These are phyloP conservation scores for Chlorociboria aeruginascens DNA, from an alignment of 495 filamentous ascomycete genomes.

Conservation along the genomic window DNA sequence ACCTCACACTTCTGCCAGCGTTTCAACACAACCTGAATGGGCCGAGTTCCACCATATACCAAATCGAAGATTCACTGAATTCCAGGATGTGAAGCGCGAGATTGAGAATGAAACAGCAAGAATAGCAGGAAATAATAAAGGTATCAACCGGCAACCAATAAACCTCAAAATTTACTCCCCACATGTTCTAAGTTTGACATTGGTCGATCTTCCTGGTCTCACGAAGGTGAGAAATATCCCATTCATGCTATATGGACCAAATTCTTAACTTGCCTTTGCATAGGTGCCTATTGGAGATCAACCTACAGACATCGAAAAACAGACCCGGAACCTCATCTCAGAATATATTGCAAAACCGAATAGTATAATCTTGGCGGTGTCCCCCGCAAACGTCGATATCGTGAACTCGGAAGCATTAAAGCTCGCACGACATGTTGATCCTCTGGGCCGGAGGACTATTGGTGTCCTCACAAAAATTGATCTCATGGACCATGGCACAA, in stretches of 20 bases:
- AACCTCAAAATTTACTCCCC: constrained; percentile 99
- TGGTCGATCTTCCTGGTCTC: constrained; percentile 91
- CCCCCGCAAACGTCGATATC: constrained; percentile 93
- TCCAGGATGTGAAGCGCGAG: constrained; percentile 83
- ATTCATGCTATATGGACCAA: background rate
- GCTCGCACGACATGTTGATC: constrained; percentile 92
- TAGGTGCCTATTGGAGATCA: constrained; percentile 95
- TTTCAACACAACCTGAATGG: constrained; percentile 71
- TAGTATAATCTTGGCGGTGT: constrained; percentile 94
- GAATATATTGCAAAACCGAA: constrained; percentile 99
- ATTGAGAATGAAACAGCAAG: constrained; percentile 94
- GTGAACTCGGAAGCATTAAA: constrained; percentile 98
- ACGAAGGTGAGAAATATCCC: constrained; percentile 61
- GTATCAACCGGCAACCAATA: constrained; percentile 94
- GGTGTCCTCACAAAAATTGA: constrained; percentile 96
- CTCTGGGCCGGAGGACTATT: constrained; percentile 88
- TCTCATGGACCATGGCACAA: constrained; percentile 98
- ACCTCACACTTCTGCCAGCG: constrained; percentile 52
- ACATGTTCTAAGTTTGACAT: constrained; percentile 87
- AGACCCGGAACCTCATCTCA: constrained; percentile 90
- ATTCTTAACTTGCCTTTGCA: constrained; percentile 1
- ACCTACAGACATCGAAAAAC: constrained; percentile 96
- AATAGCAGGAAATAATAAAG: constrained; percentile 96
- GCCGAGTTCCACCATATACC: constrained; percentile 95
- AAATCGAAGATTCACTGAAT: constrained; percentile 83